Evolutionary conservation across 805 yeast species (phyloP).

Genomic region (Pichia rugopelliculosa): DNA sequence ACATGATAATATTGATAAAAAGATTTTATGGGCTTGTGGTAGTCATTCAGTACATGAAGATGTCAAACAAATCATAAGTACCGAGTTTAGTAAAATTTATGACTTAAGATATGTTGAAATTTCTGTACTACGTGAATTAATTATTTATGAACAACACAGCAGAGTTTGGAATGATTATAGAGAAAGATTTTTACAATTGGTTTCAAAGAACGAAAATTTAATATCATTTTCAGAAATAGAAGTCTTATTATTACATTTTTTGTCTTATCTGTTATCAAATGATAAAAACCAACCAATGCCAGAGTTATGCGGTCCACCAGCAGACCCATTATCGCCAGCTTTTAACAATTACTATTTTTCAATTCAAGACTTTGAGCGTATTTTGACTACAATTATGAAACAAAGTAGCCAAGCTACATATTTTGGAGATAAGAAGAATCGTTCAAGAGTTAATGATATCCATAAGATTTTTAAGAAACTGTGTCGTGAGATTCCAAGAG

Average conservation of each 20-base stretch:
- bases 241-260: constrained; percentile 26
- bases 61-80: constrained; percentile 20
- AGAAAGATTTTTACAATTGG: constrained; percentile 11
- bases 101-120: constrained; percentile 30
- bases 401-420: background rate
- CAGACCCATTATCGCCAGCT: constrained; percentile 13
- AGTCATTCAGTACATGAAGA: constrained; percentile 23
- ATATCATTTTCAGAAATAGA: constrained; percentile 30
- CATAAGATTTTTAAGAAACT: background rate
- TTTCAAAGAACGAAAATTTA: background rate
- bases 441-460: background rate
- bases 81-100: constrained; percentile 2
- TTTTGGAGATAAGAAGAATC: constrained; percentile 1
- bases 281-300: background rate
- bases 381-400: constrained; percentile 13
- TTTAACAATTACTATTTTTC: constrained; percentile 20
- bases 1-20: constrained; percentile 55
- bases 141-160: constrained; percentile 29
- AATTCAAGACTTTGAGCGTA: constrained; percentile 18
- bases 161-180: constrained; percentile 20
- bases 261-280: constrained; percentile 10
- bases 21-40: constrained; percentile 47
- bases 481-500: constrained; percentile 1
- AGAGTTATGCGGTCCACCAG: constrained; percentile 13
- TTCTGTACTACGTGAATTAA: constrained; percentile 33